A percentile compares a stretch with the other conserved stretches of the same genome.
These are phyloP conservation scores for Lipomyces yamadae DNA, from an alignment of 805 yeast genomes.

Conservation along the genomic window DNA sequence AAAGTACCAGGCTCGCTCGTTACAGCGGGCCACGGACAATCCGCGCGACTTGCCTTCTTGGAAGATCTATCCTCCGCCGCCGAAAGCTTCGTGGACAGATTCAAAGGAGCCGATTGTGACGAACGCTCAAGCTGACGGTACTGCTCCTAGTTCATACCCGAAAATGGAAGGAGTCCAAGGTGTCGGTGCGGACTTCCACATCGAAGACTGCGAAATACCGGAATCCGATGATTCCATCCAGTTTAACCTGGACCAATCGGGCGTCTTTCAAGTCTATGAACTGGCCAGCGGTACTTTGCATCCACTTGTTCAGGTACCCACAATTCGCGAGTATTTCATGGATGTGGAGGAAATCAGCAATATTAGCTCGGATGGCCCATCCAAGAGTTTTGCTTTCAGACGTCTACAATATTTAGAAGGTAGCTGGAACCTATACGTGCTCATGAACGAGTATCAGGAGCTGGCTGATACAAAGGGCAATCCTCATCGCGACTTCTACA, in stretches of 20 bases:
- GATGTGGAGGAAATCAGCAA: constrained; percentile 77
- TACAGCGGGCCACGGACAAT: constrained; percentile 75
- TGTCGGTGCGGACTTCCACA: constrained; percentile 61
- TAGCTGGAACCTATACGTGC: constrained; percentile 88
- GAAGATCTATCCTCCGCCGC: constrained; percentile 91
- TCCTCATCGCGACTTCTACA: constrained; percentile 97
- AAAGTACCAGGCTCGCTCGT: constrained; percentile 71
- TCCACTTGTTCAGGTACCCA: constrained; percentile 53
- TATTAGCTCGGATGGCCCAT: constrained; percentile 91
- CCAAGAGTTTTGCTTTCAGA: constrained; percentile 93
- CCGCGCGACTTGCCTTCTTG: constrained; percentile 80
- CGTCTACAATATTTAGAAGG: constrained; percentile 94
- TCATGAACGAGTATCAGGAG: constrained; percentile 92
- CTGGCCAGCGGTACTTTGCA: constrained; percentile 40
- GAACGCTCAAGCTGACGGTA: constrained; percentile 43
- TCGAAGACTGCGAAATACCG: constrained; percentile 62
- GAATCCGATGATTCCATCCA: constrained; percentile 49
- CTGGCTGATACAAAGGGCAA: constrained; percentile 85
- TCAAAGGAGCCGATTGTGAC: constrained; percentile 61
- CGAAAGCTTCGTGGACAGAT: constrained; percentile 82
- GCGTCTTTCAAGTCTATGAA: constrained; percentile 68
- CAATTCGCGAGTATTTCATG: constrained; percentile 79
- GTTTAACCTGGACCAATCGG: constrained; percentile 61
- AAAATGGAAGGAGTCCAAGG: constrained; percentile 39
- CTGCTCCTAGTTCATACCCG: constrained; percentile 41